These are phyloP conservation scores for Uronychia setigera DNA, from an alignment of 73 alveolate genomes.

Conservation along the genomic window DNA sequence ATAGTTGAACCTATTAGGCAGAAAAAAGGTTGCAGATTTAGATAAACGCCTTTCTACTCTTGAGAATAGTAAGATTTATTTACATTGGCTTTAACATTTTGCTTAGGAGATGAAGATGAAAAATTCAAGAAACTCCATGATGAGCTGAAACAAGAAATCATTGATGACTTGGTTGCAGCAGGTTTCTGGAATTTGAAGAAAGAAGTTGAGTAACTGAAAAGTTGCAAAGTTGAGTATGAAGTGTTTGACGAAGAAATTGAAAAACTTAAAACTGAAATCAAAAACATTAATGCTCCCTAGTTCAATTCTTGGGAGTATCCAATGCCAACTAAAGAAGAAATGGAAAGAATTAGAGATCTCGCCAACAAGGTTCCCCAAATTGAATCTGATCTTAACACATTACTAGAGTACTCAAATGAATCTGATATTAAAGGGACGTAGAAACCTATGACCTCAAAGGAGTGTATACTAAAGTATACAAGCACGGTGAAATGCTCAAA, in stretches of 20 bases:
- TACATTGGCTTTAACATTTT: not conserved
- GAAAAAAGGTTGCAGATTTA: not conserved
- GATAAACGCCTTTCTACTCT: not conserved
- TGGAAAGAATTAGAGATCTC: not conserved
- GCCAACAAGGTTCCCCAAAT: not conserved
- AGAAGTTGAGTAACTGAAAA: not conserved
- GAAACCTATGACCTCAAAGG: not conserved
- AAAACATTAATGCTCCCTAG: not conserved
- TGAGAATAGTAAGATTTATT: not conserved
- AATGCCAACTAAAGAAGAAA: not conserved
- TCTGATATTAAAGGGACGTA: not conserved
- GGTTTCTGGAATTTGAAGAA: not conserved
- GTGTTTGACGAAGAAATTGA: not conserved
- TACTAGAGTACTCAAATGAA: not conserved
- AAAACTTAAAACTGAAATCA: not conserved
- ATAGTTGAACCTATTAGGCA: not conserved
- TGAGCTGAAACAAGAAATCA: not conserved
- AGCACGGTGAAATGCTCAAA: not conserved
- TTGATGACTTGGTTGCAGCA: not conserved
- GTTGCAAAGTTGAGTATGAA: not conserved
- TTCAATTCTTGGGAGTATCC: constrained; percentile 1
- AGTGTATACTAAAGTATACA: not conserved
- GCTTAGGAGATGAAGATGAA: not conserved
- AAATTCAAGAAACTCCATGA: not conserved
- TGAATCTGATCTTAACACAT: not conserved